Percentiles rank a stretch among this genome's conserved stretches.
Evolutionary conservation across 208 protist genomes (phyloP).

Genomic region (Wallacemonas sp.): DNA sequence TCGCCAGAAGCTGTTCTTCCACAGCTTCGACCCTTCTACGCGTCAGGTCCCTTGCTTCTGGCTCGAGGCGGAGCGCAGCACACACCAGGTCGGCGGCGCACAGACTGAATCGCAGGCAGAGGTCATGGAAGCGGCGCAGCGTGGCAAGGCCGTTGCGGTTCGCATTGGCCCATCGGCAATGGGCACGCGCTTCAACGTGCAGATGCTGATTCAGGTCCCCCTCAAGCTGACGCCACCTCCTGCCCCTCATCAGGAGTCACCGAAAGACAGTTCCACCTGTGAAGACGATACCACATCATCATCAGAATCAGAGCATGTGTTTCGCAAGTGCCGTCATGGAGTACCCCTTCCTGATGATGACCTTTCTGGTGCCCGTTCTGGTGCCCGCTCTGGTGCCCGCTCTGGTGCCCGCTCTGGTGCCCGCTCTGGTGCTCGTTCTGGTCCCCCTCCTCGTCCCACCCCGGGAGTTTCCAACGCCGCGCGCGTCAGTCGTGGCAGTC

Average conservation of each 20-base stretch:
- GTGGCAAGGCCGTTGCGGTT: background rate
- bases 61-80: background rate
- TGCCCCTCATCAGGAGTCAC: background rate
- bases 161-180: background rate
- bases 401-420: too few species aligned
- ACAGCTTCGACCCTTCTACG: background rate
- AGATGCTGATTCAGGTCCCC: constrained; percentile 4
- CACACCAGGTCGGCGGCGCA: background rate
- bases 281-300: background rate
- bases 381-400: too few species aligned
- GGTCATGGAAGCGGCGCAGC: background rate
- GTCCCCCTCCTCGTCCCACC: background rate
- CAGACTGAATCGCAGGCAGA: background rate
- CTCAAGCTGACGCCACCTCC: background rate
- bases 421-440: too few species aligned
- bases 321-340: too few species aligned
- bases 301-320: too few species aligned
- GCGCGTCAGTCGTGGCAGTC: background rate
- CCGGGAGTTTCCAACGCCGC: background rate
- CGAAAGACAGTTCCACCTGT: background rate
- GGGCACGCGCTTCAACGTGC: constrained; percentile 3
- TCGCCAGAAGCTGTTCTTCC: background rate
- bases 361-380: too few species aligned
- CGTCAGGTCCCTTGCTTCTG: background rate
- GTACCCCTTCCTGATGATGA: too few species aligned